Base-by-base conservation (phyloP, 1,284 basidiomycete species). In the Hemileia vastatrix region DNA sequence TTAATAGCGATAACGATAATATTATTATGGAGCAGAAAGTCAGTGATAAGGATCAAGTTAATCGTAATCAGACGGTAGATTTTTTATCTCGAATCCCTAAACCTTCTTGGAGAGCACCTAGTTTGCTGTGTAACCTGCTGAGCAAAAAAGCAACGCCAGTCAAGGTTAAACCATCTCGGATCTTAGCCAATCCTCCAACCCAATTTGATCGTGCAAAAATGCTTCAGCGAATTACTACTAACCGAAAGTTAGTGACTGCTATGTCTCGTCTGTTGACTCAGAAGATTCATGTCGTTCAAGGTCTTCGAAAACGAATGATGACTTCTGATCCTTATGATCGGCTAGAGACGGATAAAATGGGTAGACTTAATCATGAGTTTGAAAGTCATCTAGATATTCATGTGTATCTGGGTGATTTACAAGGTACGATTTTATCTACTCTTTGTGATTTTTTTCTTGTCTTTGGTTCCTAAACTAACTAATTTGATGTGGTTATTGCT, bases 371-470 rank as follows among this genome's bases (percentile, higher is more conserved):
- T 43, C 8, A 43, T 8, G 36, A 43, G 6, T 6, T 8, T 43
- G 36, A 43, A 43, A n/a, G 15, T 43, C 36, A 43, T 8, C 36
- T 6, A 15, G 57, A 59, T 6, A 59, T 59, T 21, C 48, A 40
- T 4, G 88, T 92, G 15, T 92, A 96, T 75, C 83, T 95, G 78
- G 90, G 89, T 50, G 93, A 97, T 76, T 83, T 97, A 2, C 88
- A 93, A 80, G 57, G 57, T 59, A 18, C 3, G 56, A 32, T 11
- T n/a, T n/a, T n/a, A n/a, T n/a, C n/a, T n/a, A n/a, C n/a, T n/a
- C n/a, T n/a, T n/a, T n/a, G n/a, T 11, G 15, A 2, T 8, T 53
- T 53, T 49, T 11, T 55, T 11, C 23, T 19, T 24, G 13, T 13
- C 8, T 18, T 49, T 49, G 11, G 8, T 49, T 49, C 19, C 6